These are phyloP conservation scores for Neofusicoccum laricinum DNA, from an alignment of 2,329 filamentous ascomycete genomes.

Conservation along the genomic window DNA sequence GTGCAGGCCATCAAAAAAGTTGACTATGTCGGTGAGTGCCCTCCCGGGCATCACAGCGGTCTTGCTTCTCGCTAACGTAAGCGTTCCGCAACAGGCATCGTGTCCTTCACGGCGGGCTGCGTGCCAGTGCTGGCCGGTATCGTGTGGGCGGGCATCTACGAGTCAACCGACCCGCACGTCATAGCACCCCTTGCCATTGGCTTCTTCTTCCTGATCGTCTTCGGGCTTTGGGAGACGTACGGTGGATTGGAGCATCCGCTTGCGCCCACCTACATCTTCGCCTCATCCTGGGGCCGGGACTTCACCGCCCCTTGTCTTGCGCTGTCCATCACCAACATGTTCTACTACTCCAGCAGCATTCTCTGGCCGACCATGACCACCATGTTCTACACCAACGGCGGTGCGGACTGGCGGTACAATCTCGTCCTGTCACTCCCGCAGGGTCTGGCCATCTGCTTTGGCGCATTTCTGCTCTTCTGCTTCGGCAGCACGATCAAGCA, in stretches of 20 bases:
- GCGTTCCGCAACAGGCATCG: background rate
- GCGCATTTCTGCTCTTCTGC: conserved; percentile 40
- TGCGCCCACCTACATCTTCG: conserved; percentile 47
- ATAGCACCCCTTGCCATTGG: conserved; percentile 32
- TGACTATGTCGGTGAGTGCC: conserved; percentile 28
- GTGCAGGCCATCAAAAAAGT: conserved; percentile 27
- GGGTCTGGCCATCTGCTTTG: conserved; percentile 45
- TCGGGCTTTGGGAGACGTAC: conserved; percentile 33
- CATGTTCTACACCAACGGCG: conserved; percentile 42
- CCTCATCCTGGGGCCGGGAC: conserved; percentile 44
- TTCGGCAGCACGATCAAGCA: conserved; percentile 44
- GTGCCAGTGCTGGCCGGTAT: conserved; percentile 32
- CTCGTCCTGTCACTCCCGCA: conserved; percentile 41
- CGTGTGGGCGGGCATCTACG: conserved; percentile 28
- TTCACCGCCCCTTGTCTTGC: conserved; percentile 48
- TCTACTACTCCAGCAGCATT: conserved; percentile 50
- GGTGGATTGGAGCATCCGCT: conserved; percentile 30
- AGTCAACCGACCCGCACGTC: conserved; percentile 28
- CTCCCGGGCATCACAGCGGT: too few species aligned
- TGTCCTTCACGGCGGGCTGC: conserved; percentile 30
- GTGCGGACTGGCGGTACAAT: conserved; percentile 31
- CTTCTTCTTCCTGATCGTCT: conserved; percentile 29
- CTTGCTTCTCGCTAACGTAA: too few species aligned
- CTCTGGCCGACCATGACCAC: conserved; percentile 49
- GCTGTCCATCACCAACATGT: conserved; percentile 50